These are phyloP conservation scores for Saksenaea vasiformis DNA, from an alignment of 371 early-diverging fungal species.

Conservation along the genomic window DNA sequence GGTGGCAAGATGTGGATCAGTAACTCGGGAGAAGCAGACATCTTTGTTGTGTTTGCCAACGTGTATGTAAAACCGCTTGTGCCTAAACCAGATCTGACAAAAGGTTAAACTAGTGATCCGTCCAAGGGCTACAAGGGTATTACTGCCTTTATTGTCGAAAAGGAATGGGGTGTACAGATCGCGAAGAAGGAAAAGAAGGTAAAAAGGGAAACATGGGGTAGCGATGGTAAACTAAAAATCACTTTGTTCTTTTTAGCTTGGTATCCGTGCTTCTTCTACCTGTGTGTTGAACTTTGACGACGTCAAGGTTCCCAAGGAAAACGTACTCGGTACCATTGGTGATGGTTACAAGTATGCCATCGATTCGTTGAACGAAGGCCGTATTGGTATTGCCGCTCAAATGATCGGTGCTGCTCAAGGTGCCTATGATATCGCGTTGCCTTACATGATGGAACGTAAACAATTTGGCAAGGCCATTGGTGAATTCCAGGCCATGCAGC, in stretches of 20 bases:
- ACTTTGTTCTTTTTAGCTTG: constrained; percentile 59
- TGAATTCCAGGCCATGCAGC: constrained; percentile 96
- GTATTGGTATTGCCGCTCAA: constrained; percentile 98
- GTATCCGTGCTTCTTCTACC: constrained; percentile 95
- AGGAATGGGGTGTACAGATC: constrained; percentile 90
- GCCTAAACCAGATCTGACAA: neutral
- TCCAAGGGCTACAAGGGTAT: constrained; percentile 97
- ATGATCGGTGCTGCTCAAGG: constrained; percentile 98
- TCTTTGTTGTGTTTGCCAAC: constrained; percentile 97
- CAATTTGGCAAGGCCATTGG: constrained; percentile 91
- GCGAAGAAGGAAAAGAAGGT: constrained; percentile 97
- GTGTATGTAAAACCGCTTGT: constrained; percentile 42
- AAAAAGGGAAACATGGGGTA: neutral
- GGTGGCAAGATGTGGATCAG: constrained; percentile 94
- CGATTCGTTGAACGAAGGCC: constrained; percentile 97
- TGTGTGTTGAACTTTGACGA: constrained; percentile 95
- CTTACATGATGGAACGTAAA: constrained; percentile 94
- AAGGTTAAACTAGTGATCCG: constrained; percentile 60
- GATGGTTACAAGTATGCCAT: constrained; percentile 99
- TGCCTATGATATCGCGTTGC: constrained; percentile 86
- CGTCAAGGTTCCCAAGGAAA: constrained; percentile 82
- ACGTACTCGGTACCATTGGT: constrained; percentile 92
- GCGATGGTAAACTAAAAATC: neutral
- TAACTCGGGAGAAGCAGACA: constrained; percentile 87
- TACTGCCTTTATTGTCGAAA: constrained; percentile 96